These are phyloP conservation scores for Botrytis pseudocinerea DNA, from an alignment of 2,329 filamentous ascomycete genomes.

Conservation along the genomic window DNA sequence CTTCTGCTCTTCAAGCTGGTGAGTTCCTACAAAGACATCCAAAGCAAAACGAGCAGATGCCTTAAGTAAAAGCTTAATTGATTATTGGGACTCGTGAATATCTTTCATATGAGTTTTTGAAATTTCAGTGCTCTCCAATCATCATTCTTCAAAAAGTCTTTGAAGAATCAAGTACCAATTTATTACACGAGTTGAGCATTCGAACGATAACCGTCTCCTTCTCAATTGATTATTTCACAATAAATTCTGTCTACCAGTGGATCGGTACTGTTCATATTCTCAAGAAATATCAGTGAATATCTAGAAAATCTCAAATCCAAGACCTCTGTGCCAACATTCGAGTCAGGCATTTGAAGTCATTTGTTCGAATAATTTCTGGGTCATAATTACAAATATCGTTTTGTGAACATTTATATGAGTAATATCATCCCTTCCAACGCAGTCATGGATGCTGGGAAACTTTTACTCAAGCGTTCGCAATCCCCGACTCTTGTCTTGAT, in stretches of 20 bases:
- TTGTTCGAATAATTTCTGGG: neutral
- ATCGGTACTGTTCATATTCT: neutral
- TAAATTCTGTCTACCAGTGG: rapidly evolving
- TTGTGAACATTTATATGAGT: neutral
- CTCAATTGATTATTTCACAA: neutral
- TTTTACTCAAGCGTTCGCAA: neutral
- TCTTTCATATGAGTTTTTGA: too few species aligned
- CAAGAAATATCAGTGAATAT: neutral
- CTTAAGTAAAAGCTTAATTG: too few species aligned
- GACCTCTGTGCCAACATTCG: neutral
- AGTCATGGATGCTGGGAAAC: neutral
- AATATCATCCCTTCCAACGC: neutral
- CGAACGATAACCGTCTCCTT: neutral
- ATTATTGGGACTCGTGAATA: neutral
- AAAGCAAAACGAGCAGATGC: neutral
- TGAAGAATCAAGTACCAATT: slow-evolving; percentile 52
- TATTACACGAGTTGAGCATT: neutral
- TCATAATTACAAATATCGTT: neutral
- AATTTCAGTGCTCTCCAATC: neutral
- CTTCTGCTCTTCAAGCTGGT: neutral
- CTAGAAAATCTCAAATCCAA: neutral
- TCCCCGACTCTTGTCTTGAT: too few species aligned
- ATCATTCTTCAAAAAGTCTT: slow-evolving; percentile 54
- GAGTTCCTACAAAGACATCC: rapidly evolving
- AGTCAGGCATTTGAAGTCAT: neutral